Evolutionary conservation across 495 filamentous ascomycete genomes (phyloP).

Genomic region (Penicillium pulvis): DNA sequence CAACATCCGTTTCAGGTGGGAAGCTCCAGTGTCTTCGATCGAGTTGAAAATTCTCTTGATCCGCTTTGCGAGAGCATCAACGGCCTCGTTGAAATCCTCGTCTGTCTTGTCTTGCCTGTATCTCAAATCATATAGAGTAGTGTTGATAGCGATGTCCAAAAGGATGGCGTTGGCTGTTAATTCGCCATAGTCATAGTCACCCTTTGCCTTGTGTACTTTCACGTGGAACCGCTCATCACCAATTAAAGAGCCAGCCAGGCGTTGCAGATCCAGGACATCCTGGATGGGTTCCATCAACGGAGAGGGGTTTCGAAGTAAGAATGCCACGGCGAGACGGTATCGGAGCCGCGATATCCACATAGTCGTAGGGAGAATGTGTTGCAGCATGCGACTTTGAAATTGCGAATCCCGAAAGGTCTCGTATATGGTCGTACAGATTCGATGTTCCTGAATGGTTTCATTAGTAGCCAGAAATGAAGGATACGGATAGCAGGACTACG

Average conservation of each 20-base stretch:
- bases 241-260: conserved; percentile 53
- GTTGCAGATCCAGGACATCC: conserved; percentile 50
- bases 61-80: conserved; percentile 65
- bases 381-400: conserved; percentile 62
- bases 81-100: conserved; percentile 61
- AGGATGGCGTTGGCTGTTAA: conserved; percentile 65
- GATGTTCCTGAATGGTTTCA: conserved; percentile 44
- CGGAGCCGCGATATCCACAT: conserved; percentile 62
- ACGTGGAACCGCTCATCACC: conserved; percentile 51
- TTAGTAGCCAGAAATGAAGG: background rate
- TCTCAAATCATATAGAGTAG: conserved; percentile 45
- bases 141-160: conserved; percentile 73
- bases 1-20: conserved; percentile 69
- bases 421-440: conserved; percentile 56
- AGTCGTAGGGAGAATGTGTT: conserved; percentile 56
- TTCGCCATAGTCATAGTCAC: conserved; percentile 66
- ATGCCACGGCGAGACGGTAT: conserved; percentile 72
- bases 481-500: background rate
- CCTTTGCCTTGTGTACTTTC: conserved; percentile 32
- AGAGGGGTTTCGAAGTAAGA: conserved; percentile 57
- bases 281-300: conserved; percentile 47
- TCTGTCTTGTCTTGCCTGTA: conserved; percentile 40
- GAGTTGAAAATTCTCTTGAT: conserved; percentile 67
- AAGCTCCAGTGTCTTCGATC: conserved; percentile 75
- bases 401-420: conserved; percentile 48